These are phyloP conservation scores for Coemansia sp. DNA, from an alignment of 192 early-diverging fungal genomes.

Conservation along the genomic window DNA sequence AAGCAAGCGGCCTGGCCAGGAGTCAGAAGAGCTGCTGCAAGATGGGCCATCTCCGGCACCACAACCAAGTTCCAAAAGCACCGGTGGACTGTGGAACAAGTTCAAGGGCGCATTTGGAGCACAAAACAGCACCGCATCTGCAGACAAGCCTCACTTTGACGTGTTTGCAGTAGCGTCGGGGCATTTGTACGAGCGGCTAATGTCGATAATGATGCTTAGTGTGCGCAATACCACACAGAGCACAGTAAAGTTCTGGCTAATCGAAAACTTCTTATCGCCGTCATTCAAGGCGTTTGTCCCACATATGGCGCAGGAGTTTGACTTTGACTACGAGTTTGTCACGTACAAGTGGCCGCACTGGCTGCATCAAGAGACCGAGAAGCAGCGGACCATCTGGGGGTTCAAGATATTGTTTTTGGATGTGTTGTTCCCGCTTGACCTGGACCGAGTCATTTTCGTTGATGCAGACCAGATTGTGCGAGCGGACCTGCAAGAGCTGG, in stretches of 20 bases:
- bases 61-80: neutral
- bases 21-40: conserved; percentile 68
- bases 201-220: conserved; percentile 95
- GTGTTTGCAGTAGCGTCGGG: conserved; percentile 98
- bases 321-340: conserved; percentile 93
- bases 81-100: conserved; percentile 37
- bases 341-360: conserved; percentile 99
- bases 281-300: conserved; percentile 94
- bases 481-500: conserved; percentile 89
- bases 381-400: conserved; percentile 97
- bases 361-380: conserved; percentile 87
- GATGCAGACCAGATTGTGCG: conserved; percentile 99
- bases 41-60: neutral
- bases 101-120: conserved; percentile 27
- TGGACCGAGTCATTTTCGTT: conserved; percentile 97
- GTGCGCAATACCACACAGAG: conserved; percentile 86
- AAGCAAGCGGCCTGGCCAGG: conserved; percentile 76
- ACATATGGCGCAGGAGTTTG: conserved; percentile 77
- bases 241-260: conserved; percentile 97
- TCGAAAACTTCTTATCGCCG: conserved; percentile 96
- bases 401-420: conserved; percentile 99
- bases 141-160: conserved; percentile 67
- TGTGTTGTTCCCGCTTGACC: conserved; percentile 88
- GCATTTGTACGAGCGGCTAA: conserved; percentile 95
- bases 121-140: neutral